Evolutionary conservation across 164 flowering plant species (phyloP).

Genomic region (Kingdonia uniflora): DNA sequence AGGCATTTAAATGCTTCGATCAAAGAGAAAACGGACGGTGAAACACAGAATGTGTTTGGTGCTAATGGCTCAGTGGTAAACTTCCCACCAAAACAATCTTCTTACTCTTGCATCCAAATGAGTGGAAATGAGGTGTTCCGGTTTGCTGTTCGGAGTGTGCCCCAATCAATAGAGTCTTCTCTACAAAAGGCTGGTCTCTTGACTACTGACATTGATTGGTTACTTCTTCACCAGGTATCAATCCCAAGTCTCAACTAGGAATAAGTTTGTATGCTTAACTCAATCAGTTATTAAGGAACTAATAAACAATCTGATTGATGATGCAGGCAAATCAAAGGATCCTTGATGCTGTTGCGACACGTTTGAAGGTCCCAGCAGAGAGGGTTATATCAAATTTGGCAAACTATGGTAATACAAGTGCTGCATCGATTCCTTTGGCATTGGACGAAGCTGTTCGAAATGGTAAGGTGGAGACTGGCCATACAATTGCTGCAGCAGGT

Average conservation of each 20-base stretch:
- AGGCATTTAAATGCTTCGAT: constrained; percentile 69
- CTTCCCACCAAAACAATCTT: constrained; percentile 44
- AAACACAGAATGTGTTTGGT: constrained; percentile 27
- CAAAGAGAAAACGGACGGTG: constrained; percentile 17
- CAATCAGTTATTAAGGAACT: no score
- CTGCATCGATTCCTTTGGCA: constrained; percentile 92
- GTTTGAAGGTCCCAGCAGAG: constrained; percentile 56
- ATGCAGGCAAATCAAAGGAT: constrained; percentile 96
- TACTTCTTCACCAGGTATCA: constrained; percentile 94
- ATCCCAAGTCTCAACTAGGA: no score
- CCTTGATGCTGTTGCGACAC: constrained; percentile 71
- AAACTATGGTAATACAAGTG: constrained; percentile 91
- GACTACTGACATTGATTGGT: constrained; percentile 64
- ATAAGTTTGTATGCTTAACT: no score
- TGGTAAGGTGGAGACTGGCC: constrained; percentile 73
- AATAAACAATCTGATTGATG: not conserved
- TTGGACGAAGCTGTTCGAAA: constrained; percentile 84
- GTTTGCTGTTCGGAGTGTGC: constrained; percentile 76
- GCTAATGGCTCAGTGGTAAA: constrained; percentile 46
- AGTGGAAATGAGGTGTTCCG: constrained; percentile 95
- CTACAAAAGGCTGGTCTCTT: constrained; percentile 62
- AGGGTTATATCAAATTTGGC: constrained; percentile 77
- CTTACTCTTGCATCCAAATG: constrained; percentile 81
- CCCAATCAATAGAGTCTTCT: constrained; percentile 67
- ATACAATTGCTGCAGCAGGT: constrained; percentile 66